Evolutionary conservation across 768 basidiomycete genomes (phyloP).

Genomic region (Mrakia blollopis): DNA sequence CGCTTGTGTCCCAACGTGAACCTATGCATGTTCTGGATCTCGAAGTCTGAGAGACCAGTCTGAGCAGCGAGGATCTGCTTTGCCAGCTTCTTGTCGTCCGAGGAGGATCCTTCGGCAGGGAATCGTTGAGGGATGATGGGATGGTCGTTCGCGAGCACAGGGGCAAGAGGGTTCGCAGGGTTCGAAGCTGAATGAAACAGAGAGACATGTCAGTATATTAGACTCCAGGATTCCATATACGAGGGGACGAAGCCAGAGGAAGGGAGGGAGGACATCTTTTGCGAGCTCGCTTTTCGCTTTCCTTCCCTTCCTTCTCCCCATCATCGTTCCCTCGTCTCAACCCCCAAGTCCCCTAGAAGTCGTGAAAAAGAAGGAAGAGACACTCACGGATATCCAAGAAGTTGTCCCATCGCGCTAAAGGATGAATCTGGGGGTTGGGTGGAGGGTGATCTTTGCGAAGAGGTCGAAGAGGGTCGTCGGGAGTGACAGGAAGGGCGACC

Average conservation of each 20-base stretch:
- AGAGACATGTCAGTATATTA: neutral
- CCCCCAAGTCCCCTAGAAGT: neutral
- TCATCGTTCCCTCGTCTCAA: neutral
- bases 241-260: neutral
- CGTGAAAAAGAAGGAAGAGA: neutral
- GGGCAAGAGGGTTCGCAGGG: conserved; percentile 2
- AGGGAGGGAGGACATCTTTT: neutral
- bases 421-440: conserved; percentile 21
- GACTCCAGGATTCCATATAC: neutral
- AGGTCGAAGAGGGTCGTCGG: conserved; percentile 22
- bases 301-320: neutral
- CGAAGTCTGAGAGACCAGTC: conserved; percentile 36
- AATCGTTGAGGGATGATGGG: conserved; percentile 31
- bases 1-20: conserved; percentile 47
- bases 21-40: conserved; percentile 44
- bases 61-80: conserved; percentile 9
- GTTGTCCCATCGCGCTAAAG: conserved; percentile 32
- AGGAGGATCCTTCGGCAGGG: conserved; percentile 22
- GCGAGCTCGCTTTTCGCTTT: conserved; percentile 9
- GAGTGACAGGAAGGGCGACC: conserved; percentile 10
- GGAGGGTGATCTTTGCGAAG: conserved; percentile 23
- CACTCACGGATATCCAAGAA: conserved; percentile 33
- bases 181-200: conserved; percentile 13
- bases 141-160: conserved; percentile 22
- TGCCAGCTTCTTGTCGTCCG: conserved; percentile 28